Evolutionary conservation across 2,329 filamentous ascomycete species (phyloP).

Genomic region (Cryphonectria parasitica): DNA sequence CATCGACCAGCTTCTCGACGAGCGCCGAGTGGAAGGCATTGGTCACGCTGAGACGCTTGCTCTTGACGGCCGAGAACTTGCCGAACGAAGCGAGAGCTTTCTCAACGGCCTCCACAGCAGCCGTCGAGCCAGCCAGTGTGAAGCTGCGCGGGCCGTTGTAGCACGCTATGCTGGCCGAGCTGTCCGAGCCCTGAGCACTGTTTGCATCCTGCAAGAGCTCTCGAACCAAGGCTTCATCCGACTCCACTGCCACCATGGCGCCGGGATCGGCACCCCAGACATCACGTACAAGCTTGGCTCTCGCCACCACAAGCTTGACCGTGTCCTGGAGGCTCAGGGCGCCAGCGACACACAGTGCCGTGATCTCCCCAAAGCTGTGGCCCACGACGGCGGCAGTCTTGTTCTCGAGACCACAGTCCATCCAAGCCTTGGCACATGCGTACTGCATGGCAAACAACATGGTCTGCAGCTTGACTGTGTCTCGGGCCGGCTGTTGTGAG

Average conservation of each 20-base stretch:
- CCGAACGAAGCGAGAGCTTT: too few relatives aligned
- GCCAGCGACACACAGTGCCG: slow-evolving; percentile 43
- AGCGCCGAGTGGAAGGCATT: too few relatives aligned
- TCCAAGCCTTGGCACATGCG: slow-evolving; percentile 41
- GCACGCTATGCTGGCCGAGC: slow-evolving; percentile 46
- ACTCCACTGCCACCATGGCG: slow-evolving; percentile 43
- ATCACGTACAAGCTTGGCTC: slow-evolving; percentile 39
- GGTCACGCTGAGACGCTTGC: too few relatives aligned
- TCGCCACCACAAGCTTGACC: slow-evolving; percentile 36
- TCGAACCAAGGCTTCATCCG: slow-evolving; percentile 3
- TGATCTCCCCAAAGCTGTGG: slow-evolving; percentile 48
- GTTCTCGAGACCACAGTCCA: slow-evolving; percentile 32
- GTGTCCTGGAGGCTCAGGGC: slow-evolving; percentile 37
- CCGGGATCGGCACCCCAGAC: slow-evolving; percentile 43
- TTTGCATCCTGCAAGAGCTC: background rate
- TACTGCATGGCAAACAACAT: slow-evolving; percentile 47
- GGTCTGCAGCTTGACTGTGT: slow-evolving; percentile 42
- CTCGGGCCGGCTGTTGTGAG: slow-evolving; percentile 24
- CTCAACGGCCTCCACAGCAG: too few relatives aligned
- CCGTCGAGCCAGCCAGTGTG: slow-evolving; percentile 39
- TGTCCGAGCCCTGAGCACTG: background rate
- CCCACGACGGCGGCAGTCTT: slow-evolving; percentile 31
- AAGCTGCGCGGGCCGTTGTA: slow-evolving; percentile 49
- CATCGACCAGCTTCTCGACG: too few relatives aligned
- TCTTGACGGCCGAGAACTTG: too few relatives aligned